Evolutionary conservation across 2,329 filamentous ascomycete species (phyloP), one percentile per base, ranked within the genome.

Genomic region (Penicillium corylophilum): DNA sequence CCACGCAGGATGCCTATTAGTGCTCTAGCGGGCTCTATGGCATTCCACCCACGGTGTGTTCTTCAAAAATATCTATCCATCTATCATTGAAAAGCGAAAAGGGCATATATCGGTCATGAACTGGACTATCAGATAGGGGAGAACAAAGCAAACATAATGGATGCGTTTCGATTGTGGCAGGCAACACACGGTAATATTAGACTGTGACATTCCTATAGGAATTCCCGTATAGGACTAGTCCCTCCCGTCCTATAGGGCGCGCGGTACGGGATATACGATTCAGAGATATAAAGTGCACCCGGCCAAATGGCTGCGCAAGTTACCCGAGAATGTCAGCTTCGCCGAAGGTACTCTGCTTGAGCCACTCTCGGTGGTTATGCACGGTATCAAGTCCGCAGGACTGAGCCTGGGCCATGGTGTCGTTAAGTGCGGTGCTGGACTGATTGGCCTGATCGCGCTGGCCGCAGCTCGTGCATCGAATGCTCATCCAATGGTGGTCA

Each of bases 261-360:
- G n/a, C n/a, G n/a, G n/a, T n/a, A n/a, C n/a, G n/a, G 29, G 12
- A 31, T 31, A 13, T 6, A 82, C 80, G 0, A 75, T 88, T 8
- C 82, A 84, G 62, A 70, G 82, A 55, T 85, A 82, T 71, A 84
- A 83, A 61, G 74, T 79, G 18, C 84, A 86, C 57, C 80, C 82
- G 0, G 83, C 83, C 4, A 81, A 78, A 63, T 86, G 80, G 77
- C 68, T 82, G 33, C 79, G 84, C 69, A 73, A 68, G 59, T 67
- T 87, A 2, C 83, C 84, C 1, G 76, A 81, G 44, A 78, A 74
- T 43, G 69, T 87, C 45, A 78, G 74, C 9, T 86, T 77, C 62
- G 75, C 77, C 13, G 79, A 86, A 60, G 84, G 79, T 6, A 83
- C 85, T 12, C 77, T 88, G 2, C 78, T 88, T 18, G 84, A 87